phyloP scores from a whole-genome alignment of 495 filamentous ascomycete species.

The Penicillium maclennaniae region DNA sequence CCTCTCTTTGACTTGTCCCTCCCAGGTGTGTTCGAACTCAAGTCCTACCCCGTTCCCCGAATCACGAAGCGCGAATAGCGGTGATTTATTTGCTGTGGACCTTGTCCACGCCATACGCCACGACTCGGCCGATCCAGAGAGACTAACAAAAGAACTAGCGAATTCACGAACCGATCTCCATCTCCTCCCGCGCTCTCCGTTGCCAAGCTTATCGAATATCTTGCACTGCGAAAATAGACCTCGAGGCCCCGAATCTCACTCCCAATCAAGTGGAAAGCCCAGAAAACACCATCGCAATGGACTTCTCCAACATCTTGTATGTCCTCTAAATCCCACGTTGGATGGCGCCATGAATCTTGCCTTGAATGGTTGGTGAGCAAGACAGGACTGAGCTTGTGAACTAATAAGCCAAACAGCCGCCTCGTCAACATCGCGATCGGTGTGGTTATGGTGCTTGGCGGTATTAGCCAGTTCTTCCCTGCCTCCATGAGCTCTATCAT shows the following conservation, averaged over 20 bases:
- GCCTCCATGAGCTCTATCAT: conserved; percentile 52
- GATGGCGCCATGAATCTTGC: not conserved
- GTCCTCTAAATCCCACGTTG: conserved; percentile 15
- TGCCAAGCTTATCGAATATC: conserved; percentile 9
- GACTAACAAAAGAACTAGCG: conserved; percentile 17
- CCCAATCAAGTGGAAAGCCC: not conserved
- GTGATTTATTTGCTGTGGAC: not conserved
- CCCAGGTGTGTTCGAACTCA: not conserved
- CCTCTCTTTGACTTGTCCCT: not conserved
- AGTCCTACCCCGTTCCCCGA: not conserved
- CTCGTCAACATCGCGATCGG: conserved; percentile 90
- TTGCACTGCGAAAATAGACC: conserved; percentile 3
- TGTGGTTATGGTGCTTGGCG: conserved; percentile 83
- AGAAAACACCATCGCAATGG: conserved; percentile 36
- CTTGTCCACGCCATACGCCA: not conserved
- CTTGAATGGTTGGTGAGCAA: not conserved
- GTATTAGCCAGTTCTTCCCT: conserved; percentile 79
- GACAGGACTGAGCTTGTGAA: not conserved
- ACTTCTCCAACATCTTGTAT: conserved; percentile 59
- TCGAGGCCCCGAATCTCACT: conserved; percentile 12
- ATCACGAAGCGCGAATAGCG: conserved; percentile 6
- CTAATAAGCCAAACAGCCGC: conserved; percentile 52
- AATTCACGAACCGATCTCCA: conserved; percentile 4
- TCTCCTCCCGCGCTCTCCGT: conserved; percentile 1
- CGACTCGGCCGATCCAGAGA: conserved; percentile 1